Evolutionary conservation across 257 asterid species (phyloP), one percentile per base, ranked within the genome.

Genomic region (Rhazya stricta): DNA sequence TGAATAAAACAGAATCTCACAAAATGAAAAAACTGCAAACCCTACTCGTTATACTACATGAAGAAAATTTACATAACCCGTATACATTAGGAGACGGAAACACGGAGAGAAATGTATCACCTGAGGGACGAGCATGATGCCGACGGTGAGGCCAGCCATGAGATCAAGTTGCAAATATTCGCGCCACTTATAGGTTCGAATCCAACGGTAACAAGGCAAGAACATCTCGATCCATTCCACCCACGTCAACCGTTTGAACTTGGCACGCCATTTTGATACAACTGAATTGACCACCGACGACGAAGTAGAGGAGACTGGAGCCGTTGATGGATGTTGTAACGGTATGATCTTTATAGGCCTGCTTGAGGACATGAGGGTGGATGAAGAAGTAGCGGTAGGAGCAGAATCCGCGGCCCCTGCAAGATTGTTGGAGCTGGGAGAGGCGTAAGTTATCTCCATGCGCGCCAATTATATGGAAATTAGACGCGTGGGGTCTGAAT

Each of bases 101-200:
- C 27, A 2, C 15, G 19, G 2, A 21, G 45, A 69, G 0, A n/a
- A 50, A 11, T 32, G 58, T 10, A 34, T 1, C 37, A 92, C 99
- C 98, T 95, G 99, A 74, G 99, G 99, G 37, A 95, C 99, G 45
- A 92, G 97, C 99, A 95, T 95, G 85, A 95, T 87, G 72, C 99
- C 99, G 65, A 95, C 99, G 42, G 99, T 95, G 78, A 86, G 61
- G 61, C 99, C 99, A 37, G 99, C 94, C 87, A 95, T 85, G 79
- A 95, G 86, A 87, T 95, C 99, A 15, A 96, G 81, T 74, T 95
- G 99, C 71, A 95, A 83, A 72, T 92, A 81, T 69, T 92, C 97
- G 42, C 92, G 85, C 96, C 96, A 91, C 48, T 85, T 86, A 71
- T 95, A 95, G 76, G 91, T 86, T 37, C 96, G 72, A 78, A 92